These are phyloP conservation scores for Plasmodium berghei DNA, from an alignment of 169 alveolate species.

Conservation along the genomic window DNA sequence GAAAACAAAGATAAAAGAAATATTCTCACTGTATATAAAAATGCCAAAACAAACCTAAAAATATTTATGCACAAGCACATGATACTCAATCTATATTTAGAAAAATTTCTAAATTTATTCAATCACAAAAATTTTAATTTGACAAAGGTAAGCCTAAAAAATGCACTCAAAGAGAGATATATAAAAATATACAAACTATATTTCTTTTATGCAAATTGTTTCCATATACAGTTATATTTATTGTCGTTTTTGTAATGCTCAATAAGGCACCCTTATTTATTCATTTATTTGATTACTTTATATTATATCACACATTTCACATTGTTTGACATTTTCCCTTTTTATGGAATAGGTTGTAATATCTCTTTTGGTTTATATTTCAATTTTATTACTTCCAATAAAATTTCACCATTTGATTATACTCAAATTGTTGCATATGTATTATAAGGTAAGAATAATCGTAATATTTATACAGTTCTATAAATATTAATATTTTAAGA, in stretches of 20 bases:
- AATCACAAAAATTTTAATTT: conserved; percentile 69
- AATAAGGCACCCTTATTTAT: no score
- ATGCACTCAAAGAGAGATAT: background rate
- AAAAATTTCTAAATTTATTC: conserved; percentile 56
- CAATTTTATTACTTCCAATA: conserved; percentile 58
- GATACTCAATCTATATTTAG: conserved; percentile 62
- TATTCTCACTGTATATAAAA: conserved; percentile 36
- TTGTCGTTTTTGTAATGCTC: no score
- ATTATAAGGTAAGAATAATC: conserved; percentile 40
- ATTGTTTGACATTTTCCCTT: background rate
- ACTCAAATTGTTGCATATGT: conserved; percentile 55
- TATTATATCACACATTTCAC: no score
- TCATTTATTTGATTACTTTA: no score
- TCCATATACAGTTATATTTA: no score
- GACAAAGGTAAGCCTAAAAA: conserved; percentile 38
- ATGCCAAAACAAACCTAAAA: conserved; percentile 60
- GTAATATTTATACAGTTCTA: background rate
- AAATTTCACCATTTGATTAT: conserved; percentile 71
- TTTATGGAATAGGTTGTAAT: conserved; percentile 49
- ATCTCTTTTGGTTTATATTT: conserved; percentile 34
- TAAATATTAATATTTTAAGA: no score
- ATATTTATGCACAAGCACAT: conserved; percentile 58
- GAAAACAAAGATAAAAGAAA: conserved; percentile 62
- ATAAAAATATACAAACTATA: background rate
- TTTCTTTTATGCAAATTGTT: background rate